Evolutionary conservation across 495 filamentous ascomycete genomes (phyloP), one percentile per base, ranked within the genome.

Genomic region (Annulohypoxylon bovei): DNA sequence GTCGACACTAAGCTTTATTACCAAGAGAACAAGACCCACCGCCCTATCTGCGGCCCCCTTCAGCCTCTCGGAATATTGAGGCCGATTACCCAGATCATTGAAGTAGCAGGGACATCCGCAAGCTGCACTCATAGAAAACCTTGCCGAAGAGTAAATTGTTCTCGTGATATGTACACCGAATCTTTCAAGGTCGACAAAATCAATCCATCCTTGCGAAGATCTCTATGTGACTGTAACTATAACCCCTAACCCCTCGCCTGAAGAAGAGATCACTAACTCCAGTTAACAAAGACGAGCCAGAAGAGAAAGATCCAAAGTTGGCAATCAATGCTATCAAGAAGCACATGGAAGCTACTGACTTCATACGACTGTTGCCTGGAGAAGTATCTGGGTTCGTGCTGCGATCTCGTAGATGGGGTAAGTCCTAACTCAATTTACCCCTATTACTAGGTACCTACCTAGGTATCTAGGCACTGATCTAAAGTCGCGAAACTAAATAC

Each of bases 291-390:
- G 25, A 54, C 20, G 50, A 54, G 8, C 27, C 50, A 12, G 50
- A 54, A 33, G 50, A 54, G 27, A 54, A 30, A 20, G 50, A 54
- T 33, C 28, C 50, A n/a, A 54, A 54, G 30, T 33, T 54, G 35
- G 50, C 50, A n/a, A 28, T 33, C n/a, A 4, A 54, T 9, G 50
- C 50, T 11, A 54, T 54, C 12, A 54, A 33, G 28, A 54, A 54
- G 18, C 27, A 20, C 2, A 54, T 54, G 50, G 50, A 54, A 20
- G 16, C 16, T 20, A 33, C 27, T 9, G 50, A 54, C 50, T 54
- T 54, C 28, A 20, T 54, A 33, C 30, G 50, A n/a, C 50, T 54
- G 11, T 16, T 54, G 9, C 50, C 50, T 4, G 50, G 50, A 6
- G 28, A 30, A 22, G 28, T 54, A 1, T 14, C 50, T 7, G 50